Evolutionary conservation across 2,329 filamentous ascomycete species (phyloP), one percentile per base, ranked within the genome.

Genomic region (Xylaria sp.): DNA sequence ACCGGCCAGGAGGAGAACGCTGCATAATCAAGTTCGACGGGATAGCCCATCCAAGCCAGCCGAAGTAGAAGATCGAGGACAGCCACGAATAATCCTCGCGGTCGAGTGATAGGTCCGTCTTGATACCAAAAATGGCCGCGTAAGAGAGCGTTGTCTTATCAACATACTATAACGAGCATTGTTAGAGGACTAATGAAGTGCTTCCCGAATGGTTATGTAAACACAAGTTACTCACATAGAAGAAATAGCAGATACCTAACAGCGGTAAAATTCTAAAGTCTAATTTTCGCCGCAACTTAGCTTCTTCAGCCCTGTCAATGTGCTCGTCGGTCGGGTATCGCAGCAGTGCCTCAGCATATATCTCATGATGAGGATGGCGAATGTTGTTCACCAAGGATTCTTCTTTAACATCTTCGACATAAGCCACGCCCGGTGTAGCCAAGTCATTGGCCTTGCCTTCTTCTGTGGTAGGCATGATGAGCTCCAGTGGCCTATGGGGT

Each of bases 41-140:
- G 63, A 82, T 83, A 49, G 85, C 83, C 1, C 82, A 82, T 0
- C 79, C 73, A 2, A 86, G 75, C 55, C 82, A 83, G 9, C 75
- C 75, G 52, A 77, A 76, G 56, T 76, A 77, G 61, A 77, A 77
- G 39, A 77, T 74, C 4, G 73, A 76, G 36, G 67, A 71, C 5
- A 69, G 62, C 75, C 75, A 76, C 2, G 73, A 73, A 46, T 76
- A 76, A 49, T 76, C 67, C 54, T 74, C 64, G 4, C 71, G 70
- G 1, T 67, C 66, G 13, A 76, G 73, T 6, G 69, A 64, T 48
- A 73, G 73, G 57, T 76, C 74, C 5, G 46, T 25, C 39, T 76
- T 72, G 59, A 76, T 73, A 28, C 72, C 72, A 43, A 75, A 74
- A 2, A 76, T 68, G 2, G 75, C 75, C n/a, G 74, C 74, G 59